Evolutionary conservation across 495 filamentous ascomycete species (phyloP).

Genomic region (Neurospora sp.): DNA sequence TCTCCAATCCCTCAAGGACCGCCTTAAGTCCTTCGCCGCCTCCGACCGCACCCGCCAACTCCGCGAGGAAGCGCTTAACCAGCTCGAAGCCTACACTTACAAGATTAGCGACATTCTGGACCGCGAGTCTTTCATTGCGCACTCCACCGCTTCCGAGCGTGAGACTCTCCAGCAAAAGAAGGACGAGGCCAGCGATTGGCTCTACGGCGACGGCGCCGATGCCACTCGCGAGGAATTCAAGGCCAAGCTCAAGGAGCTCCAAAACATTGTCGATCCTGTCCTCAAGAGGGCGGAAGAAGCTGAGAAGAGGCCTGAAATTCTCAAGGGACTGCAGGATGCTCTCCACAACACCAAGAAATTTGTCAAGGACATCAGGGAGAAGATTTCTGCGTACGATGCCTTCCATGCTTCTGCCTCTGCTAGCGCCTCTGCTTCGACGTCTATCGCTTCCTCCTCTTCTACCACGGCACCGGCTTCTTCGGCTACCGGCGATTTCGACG

Average conservation of each 20-base stretch:
- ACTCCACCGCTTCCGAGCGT: slow-evolving; percentile 55
- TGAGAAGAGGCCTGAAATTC: slow-evolving; percentile 50
- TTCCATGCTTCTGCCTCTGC: slow-evolving; percentile 33
- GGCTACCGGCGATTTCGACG: slow-evolving; percentile 45
- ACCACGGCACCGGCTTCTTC: slow-evolving; percentile 24
- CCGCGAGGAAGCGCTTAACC: slow-evolving; percentile 84
- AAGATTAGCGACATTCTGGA: slow-evolving; percentile 70
- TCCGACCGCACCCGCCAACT: slow-evolving; percentile 68
- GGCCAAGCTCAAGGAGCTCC: slow-evolving; percentile 58
- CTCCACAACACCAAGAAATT: slow-evolving; percentile 45
- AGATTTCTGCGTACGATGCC: slow-evolving; percentile 37
- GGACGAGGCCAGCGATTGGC: slow-evolving; percentile 70
- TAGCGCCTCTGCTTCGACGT: slow-evolving; percentile 24
- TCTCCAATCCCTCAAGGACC: slow-evolving; percentile 54
- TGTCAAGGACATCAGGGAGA: slow-evolving; percentile 40
- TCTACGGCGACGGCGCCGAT: slow-evolving; percentile 74
- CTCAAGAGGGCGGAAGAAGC: slow-evolving; percentile 58
- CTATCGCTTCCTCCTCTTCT: slow-evolving; percentile 17
- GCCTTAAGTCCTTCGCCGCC: slow-evolving; percentile 68
- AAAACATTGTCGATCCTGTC: slow-evolving; percentile 59
- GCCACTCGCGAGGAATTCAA: slow-evolving; percentile 63
- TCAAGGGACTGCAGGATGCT: slow-evolving; percentile 52
- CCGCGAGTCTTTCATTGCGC: slow-evolving; percentile 59
- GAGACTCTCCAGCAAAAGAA: slow-evolving; percentile 51
- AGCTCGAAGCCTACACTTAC: slow-evolving; percentile 91